These are phyloP conservation scores for Mikania micrantha DNA, from an alignment of 129 eudicot species.

Conservation along the genomic window DNA sequence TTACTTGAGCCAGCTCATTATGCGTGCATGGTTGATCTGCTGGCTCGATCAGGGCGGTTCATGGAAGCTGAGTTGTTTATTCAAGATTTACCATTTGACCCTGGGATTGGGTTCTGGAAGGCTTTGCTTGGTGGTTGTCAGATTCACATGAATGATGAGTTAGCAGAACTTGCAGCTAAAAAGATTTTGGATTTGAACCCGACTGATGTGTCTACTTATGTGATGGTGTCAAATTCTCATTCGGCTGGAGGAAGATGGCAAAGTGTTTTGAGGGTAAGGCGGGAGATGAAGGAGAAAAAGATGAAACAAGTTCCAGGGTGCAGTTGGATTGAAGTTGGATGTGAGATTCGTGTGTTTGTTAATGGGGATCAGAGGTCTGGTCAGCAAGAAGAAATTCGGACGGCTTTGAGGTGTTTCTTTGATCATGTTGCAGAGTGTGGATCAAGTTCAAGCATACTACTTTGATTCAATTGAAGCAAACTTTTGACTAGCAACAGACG, in stretches of 20 bases:
- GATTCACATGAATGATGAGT: slow-evolving; percentile 45
- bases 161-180: slow-evolving; percentile 51
- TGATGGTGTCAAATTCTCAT: slow-evolving; percentile 77
- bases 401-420: slow-evolving; percentile 27
- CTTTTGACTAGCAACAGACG: too few relatives aligned
- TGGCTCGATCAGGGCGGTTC: slow-evolving; percentile 68
- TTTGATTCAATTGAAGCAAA: background rate
- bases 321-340: slow-evolving; percentile 70
- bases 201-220: slow-evolving; percentile 60
- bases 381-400: slow-evolving; percentile 30
- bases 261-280: slow-evolving; percentile 34
- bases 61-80: slow-evolving; percentile 57
- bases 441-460: slow-evolving; percentile 5
- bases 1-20: slow-evolving; percentile 55
- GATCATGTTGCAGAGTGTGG: slow-evolving; percentile 31
- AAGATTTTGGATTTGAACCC: slow-evolving; percentile 66
- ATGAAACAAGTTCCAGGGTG: slow-evolving; percentile 59
- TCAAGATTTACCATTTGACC: slow-evolving; percentile 61
- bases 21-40: slow-evolving; percentile 65
- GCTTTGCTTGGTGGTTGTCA: slow-evolving; percentile 79
- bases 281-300: slow-evolving; percentile 54
- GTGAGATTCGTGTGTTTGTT: slow-evolving; percentile 50
- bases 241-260: slow-evolving; percentile 71
- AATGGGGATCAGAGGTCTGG: slow-evolving; percentile 38
- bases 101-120: slow-evolving; percentile 79